A percentile compares a stretch with the other conserved stretches of the same genome.
Conservation (phyloP, 2,329 filamentous ascomycete genomes). For the Diplodia intermedia region DNA sequence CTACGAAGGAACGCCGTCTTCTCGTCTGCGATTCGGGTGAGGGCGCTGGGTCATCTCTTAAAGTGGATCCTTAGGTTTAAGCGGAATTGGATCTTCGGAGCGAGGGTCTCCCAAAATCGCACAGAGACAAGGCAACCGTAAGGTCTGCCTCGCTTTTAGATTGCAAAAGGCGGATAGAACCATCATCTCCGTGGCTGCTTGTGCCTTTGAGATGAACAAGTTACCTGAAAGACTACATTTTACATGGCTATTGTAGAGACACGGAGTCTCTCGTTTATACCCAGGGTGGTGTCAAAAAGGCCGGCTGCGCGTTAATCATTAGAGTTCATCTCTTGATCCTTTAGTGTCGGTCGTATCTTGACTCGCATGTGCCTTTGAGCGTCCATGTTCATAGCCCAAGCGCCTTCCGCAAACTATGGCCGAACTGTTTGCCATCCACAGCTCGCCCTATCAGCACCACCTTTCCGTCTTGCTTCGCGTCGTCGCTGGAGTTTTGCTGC, state of each 20-base stretch:
- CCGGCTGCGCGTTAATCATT: not conserved
- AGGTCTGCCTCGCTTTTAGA: not conserved
- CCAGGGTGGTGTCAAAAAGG: not conserved
- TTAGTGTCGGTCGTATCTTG: not conserved
- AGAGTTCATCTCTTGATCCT: not conserved
- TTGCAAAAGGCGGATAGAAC: not conserved
- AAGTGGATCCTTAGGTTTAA: not conserved
- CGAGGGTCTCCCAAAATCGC: not conserved
- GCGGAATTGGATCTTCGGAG: not conserved
- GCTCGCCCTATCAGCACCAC: slow-evolving; percentile 36
- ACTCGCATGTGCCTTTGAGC: not conserved
- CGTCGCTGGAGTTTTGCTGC: not conserved
- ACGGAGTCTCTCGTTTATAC: slow-evolving; percentile 6
- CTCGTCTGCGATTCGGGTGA: not conserved
- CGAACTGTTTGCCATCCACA: slow-evolving; percentile 32
- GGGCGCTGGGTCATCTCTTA: not conserved
- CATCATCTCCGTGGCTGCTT: not conserved
- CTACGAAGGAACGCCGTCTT: not conserved
- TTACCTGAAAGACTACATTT: not conserved
- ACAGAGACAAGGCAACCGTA: not conserved
- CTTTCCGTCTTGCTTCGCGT: slow-evolving; percentile 31
- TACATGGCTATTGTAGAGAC: not conserved
- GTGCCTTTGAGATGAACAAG: not conserved
- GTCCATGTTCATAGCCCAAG: not conserved
- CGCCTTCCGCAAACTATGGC: slow-evolving; percentile 26